phyloP scores from a whole-genome alignment of 2,329 filamentous ascomycete genomes.

The Trichoderma atroviride region DNA sequence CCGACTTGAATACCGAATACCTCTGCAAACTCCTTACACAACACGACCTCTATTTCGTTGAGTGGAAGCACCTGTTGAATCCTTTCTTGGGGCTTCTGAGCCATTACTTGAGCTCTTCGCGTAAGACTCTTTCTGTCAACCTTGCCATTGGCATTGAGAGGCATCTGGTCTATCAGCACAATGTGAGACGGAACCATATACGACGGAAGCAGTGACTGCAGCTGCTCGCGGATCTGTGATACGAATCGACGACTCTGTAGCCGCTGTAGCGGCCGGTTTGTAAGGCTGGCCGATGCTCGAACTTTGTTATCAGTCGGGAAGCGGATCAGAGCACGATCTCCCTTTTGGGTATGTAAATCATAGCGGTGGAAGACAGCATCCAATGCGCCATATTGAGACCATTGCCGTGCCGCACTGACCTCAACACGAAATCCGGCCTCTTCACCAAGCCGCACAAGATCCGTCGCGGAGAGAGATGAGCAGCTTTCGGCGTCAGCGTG shows the following conservation, averaged over 20 bases:
- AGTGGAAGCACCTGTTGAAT: not conserved
- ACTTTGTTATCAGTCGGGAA: conserved; percentile 32
- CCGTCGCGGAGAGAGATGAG: conserved; percentile 27
- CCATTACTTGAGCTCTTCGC: not conserved
- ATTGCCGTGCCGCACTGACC: conserved; percentile 48
- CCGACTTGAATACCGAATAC: not conserved
- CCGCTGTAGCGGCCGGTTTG: conserved; percentile 30
- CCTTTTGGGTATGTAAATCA: conserved; percentile 31
- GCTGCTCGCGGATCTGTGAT: conserved; percentile 1
- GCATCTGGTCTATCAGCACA: conserved; percentile 32
- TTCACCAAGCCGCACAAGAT: conserved; percentile 33
- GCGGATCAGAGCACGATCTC: conserved; percentile 28
- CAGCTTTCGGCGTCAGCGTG: conserved; percentile 5
- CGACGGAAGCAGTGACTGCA: conserved; percentile 28
- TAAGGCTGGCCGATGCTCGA: conserved; percentile 6
- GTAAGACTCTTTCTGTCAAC: conserved; percentile 31
- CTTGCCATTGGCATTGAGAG: conserved; percentile 35
- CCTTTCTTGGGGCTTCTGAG: not conserved
- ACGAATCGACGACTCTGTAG: conserved; percentile 14
- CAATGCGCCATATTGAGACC: conserved; percentile 33
- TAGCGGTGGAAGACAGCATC: conserved; percentile 41
- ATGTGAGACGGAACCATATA: conserved; percentile 37
- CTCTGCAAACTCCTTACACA: not conserved
- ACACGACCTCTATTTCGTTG: not conserved
- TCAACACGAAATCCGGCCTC: conserved; percentile 51